Evolutionary conservation across 2,329 filamentous ascomycete genomes (phyloP).

Genomic region (Tolypocladium endophyticum): DNA sequence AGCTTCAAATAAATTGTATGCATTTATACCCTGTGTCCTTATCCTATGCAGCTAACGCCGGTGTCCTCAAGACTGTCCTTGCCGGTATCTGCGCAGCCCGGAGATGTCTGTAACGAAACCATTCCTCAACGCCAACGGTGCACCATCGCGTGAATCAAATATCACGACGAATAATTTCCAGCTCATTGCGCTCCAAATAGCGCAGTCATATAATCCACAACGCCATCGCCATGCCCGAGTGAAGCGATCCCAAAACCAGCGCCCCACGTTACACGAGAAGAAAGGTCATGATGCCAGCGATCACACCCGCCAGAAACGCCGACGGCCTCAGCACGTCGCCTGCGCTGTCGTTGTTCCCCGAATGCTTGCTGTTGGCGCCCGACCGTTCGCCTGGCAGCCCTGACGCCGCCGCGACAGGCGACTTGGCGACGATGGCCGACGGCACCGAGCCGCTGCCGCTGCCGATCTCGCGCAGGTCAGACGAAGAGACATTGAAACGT

Average conservation of each 20-base stretch:
- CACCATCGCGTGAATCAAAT: neutral
- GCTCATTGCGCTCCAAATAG: neutral
- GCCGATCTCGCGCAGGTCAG: slow-evolving; percentile 44
- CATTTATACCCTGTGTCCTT: neutral
- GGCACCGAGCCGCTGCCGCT: slow-evolving; percentile 39
- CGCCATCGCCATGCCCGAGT: neutral
- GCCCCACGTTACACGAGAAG: neutral
- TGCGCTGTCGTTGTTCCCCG: slow-evolving; percentile 2
- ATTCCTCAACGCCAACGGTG: neutral
- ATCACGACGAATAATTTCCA: neutral
- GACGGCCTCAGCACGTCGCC: neutral
- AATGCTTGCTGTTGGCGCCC: neutral
- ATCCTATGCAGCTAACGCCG: neutral
- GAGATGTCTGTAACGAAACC: neutral
- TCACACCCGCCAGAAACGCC: neutral
- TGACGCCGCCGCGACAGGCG: slow-evolving; percentile 38
- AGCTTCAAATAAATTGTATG: neutral
- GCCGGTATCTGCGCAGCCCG: neutral
- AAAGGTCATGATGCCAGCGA: neutral
- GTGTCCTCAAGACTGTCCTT: neutral
- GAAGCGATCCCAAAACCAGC: neutral
- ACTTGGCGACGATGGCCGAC: slow-evolving; percentile 37
- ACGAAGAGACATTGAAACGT: slow-evolving; percentile 40
- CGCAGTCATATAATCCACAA: neutral
- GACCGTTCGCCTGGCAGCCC: slow-evolving; percentile 18